Evolutionary conservation across 2,329 filamentous ascomycete species (phyloP), one percentile per base, ranked within the genome.

Genomic region (Fusarium azukiicola): DNA sequence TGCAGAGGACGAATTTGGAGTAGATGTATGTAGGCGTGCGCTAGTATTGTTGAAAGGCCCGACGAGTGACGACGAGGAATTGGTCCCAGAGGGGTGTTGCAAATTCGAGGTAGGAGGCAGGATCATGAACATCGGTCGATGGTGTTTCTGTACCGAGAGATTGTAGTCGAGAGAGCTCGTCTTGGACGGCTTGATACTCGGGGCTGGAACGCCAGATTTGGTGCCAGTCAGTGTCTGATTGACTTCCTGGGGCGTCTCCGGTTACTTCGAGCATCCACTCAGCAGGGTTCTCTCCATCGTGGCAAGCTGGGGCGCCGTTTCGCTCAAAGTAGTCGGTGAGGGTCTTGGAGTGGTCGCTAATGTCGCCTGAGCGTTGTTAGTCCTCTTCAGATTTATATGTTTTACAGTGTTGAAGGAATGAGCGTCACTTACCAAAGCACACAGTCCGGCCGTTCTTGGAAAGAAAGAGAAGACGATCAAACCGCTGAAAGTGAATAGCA

Each of bases 241-340:
- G 93, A 27, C 89, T 89, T 32, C 90, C 88, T 36, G 92, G 90
- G 73, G 94, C 90, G 9, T 82, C 85, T 2, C 84, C 83, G 50
- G 86, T 85, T 21, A 87, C 86, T 32, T 88, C 84, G 5, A 96
- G 89, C 93, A 96, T 95, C 87, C 92, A 95, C 82, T 96, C 94
- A 0, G 94, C 94, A 2, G 94, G 94, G 75, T 96, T 96, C 10
- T 92, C 92, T 19, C 90, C 90, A 5, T 87, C 79, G 1, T 89
- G 88, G 40, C 92, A 92, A 52, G 88, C 84, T 1, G 89, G 87
- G 3, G 90, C 93, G 17, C 94, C 94, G 71, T 95, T 93, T 14
- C 87, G 85, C 74, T 92, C 91, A 75, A 96, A 96, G 84, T 94
- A 94, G 67, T 87, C 86, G 5, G 91, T 89, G 75, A 95, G 84